These are phyloP conservation scores for Dictyophora rubrovolvata DNA, from an alignment of 768 basidiomycete genomes.

Conservation along the genomic window DNA sequence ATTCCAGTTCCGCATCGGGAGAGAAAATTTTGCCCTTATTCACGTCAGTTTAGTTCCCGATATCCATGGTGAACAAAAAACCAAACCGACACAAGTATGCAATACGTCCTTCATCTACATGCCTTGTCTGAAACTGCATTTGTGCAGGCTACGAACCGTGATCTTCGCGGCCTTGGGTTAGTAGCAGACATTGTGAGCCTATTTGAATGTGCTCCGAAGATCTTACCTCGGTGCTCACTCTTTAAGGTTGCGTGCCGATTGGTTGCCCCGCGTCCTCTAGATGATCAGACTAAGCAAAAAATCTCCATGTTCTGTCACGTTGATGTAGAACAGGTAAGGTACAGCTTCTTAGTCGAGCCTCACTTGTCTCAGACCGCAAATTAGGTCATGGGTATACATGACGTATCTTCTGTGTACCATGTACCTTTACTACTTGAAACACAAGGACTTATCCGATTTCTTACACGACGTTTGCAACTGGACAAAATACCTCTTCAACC, in stretches of 20 bases:
- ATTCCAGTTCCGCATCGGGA: constrained; percentile 96
- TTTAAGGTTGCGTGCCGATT: constrained; percentile 86
- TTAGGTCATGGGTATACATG: constrained; percentile 87
- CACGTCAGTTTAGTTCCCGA: constrained; percentile 98
- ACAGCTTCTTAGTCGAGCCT: background rate
- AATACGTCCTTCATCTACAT: background rate
- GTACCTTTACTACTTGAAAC: constrained; percentile 86
- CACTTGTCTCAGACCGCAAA: background rate
- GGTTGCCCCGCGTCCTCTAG: constrained; percentile 69
- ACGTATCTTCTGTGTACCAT: constrained; percentile 94
- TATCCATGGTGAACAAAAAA: constrained; percentile 98
- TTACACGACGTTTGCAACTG: constrained; percentile 75
- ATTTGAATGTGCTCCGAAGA: background rate
- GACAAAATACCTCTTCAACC: constrained; percentile 36
- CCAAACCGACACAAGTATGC: constrained; percentile 82
- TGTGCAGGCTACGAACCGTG: constrained; percentile 73
- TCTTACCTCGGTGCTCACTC: background rate
- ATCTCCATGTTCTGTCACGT: constrained; percentile 99
- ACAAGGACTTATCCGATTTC: constrained; percentile 84
- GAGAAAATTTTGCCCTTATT: constrained; percentile 92
- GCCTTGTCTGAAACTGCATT: background rate
- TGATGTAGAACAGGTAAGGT: constrained; percentile 48
- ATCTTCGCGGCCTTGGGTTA: constrained; percentile 83
- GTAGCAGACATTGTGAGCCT: constrained; percentile 78
- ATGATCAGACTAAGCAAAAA: constrained; percentile 81